phyloP scores from a whole-genome alignment of 192 early-diverging fungal genomes.

The Chytriomyces hyalinus region DNA sequence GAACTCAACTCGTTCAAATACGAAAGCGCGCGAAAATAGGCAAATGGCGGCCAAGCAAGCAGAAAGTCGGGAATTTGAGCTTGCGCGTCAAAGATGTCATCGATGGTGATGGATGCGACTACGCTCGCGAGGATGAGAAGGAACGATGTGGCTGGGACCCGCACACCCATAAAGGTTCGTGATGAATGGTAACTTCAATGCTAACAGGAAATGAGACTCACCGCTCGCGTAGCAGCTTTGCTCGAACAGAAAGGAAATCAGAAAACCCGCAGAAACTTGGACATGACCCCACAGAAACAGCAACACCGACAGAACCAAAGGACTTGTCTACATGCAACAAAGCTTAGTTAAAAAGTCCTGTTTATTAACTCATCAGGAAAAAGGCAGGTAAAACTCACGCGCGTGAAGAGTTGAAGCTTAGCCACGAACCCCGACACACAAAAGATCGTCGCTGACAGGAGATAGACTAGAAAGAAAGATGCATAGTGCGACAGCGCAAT shows the following conservation, averaged over 20 bases:
- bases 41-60: slow-evolving; percentile 76
- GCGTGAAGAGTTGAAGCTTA: slow-evolving; percentile 64
- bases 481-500: slow-evolving; percentile 73
- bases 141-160: slow-evolving; percentile 58
- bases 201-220: slow-evolving; percentile 9
- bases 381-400: neutral
- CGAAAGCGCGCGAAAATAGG: slow-evolving; percentile 65
- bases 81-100: slow-evolving; percentile 44
- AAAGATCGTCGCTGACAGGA: slow-evolving; percentile 62
- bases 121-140: slow-evolving; percentile 70
- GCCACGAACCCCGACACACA: slow-evolving; percentile 57
- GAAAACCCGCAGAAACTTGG: slow-evolving; percentile 70
- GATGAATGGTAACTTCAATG: neutral
- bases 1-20: neutral
- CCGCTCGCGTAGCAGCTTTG: neutral
- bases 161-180: too few relatives aligned
- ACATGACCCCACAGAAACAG: slow-evolving; percentile 70
- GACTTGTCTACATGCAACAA: slow-evolving; percentile 38
- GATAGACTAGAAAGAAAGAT: slow-evolving; percentile 65
- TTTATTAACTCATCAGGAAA: neutral
- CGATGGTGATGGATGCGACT: slow-evolving; percentile 62
- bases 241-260: slow-evolving; percentile 48
- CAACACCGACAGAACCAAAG: slow-evolving; percentile 53
- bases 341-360: neutral
- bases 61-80: slow-evolving; percentile 47